Base-by-base conservation (phyloP, 139 green algal genomes). In the Protoeuglena noctilucae region DNA sequence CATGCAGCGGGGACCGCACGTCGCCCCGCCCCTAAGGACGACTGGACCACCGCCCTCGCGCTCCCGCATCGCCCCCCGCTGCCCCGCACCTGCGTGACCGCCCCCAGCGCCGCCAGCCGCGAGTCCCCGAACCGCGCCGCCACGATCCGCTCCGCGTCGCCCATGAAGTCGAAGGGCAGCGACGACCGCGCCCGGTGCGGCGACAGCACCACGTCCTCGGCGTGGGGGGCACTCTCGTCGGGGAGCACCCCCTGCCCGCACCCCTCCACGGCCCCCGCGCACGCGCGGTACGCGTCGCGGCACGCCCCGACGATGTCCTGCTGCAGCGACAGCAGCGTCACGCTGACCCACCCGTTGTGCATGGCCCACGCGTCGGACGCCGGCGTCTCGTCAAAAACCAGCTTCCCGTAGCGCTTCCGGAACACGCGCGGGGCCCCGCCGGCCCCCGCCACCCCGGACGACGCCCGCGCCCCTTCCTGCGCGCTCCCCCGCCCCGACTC, bases 321-420 rank as follows among this genome's bases (percentile, higher is more conserved):
- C 19, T 61, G 26, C 50, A 84, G 65, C 1, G 56, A 48, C 1
- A 86, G 51, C 0, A 73, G 70, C 0, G 77, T 86, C 0, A 88
- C 66, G 7, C 58, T 67, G 12, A 77, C 68, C 69, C 72, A 87
- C 16, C 76, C 70, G 27, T 74, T 58, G 3, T 49, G 34, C 16
- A 89, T 63, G 2, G 80, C 80, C 65, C 65, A 80, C 9, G 45
- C 68, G 53, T 89, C 80, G 29, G 49, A 57, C 17, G 78, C 78
- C 26, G 71, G 54, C 6, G 34, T 49, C 2, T 61, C 22, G 23
- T 85, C 76, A 4, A 65, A 21, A 14, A 34, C 12, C 19, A 50
- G 14, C 39, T 24, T 19, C 27, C 26, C 1, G 2, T 14, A 26
- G 9, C 24, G 46, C 26, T 9, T 18, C 22, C 7, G 51, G 41